A percentile compares a stretch with the other conserved stretches of the same genome.
Conservation (phyloP, 2,329 filamentous ascomycete species). For the Aspergillus versicolor region DNA sequence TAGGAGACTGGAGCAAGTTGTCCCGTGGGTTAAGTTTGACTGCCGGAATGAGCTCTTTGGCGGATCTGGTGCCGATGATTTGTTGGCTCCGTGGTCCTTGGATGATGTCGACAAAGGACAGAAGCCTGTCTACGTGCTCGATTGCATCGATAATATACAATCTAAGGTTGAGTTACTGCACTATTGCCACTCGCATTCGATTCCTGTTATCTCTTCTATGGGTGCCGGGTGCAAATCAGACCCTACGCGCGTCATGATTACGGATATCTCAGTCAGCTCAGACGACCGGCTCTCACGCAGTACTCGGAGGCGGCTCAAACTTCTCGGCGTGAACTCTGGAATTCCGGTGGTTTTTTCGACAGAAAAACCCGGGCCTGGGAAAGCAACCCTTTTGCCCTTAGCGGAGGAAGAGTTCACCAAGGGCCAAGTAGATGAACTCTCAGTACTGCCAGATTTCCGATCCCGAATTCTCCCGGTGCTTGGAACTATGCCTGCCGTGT, state of each 20-base stretch:
- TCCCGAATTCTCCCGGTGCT: constrained; percentile 93
- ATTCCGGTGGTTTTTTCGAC: constrained; percentile 92
- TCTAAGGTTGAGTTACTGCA: constrained; percentile 89
- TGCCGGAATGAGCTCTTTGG: constrained; percentile 81
- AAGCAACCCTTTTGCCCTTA: constrained; percentile 83
- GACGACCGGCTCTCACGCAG: constrained; percentile 86
- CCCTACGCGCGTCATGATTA: constrained; percentile 79
- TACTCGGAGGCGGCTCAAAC: constrained; percentile 75
- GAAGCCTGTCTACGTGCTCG: constrained; percentile 82
- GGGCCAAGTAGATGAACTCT: constrained; percentile 80
- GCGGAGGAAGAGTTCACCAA: constrained; percentile 85
- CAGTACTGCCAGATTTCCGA: constrained; percentile 86
- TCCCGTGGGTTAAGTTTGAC: constrained; percentile 91
- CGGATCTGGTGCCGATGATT: constrained; percentile 60
- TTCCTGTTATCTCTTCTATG: constrained; percentile 92
- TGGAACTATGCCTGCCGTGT: constrained; percentile 96
- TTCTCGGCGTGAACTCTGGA: constrained; percentile 73
- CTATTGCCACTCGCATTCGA: constrained; percentile 75
- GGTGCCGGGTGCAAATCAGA: constrained; percentile 92
- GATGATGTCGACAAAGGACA: constrained; percentile 44
- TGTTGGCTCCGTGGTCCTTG: constrained; percentile 66
- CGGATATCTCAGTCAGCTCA: constrained; percentile 83
- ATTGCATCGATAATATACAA: constrained; percentile 98
- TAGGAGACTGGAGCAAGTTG: constrained; percentile 76
- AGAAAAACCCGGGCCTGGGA: constrained; percentile 85